These are phyloP conservation scores for Colletotrichum brevisporum DNA, from an alignment of 2,329 filamentous ascomycete species.

Conservation along the genomic window DNA sequence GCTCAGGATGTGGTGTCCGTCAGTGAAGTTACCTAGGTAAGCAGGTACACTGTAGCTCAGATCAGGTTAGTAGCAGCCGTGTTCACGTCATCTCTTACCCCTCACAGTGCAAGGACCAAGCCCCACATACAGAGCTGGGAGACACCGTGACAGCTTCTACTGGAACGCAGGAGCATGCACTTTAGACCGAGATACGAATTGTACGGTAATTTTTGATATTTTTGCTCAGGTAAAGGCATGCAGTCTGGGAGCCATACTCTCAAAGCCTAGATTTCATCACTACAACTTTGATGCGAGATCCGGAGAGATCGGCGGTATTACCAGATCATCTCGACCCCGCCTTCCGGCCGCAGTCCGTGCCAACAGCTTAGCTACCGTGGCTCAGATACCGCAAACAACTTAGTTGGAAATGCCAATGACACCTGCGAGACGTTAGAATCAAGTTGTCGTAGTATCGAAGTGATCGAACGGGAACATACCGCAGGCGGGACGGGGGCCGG, in stretches of 20 bases:
- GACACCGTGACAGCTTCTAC: background rate
- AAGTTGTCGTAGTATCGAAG: background rate
- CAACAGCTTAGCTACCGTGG: slow-evolving; percentile 6
- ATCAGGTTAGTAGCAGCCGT: slow-evolving; percentile 2
- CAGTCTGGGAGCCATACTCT: background rate
- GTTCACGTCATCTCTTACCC: slow-evolving; percentile 42
- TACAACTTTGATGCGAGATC: background rate
- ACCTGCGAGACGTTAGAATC: slow-evolving; percentile 60
- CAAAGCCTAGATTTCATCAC: slow-evolving; percentile 22
- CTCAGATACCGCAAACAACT: slow-evolving; percentile 40
- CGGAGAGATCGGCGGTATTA: background rate
- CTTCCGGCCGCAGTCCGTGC: background rate
- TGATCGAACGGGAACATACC: slow-evolving; percentile 69
- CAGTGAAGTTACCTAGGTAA: too few relatives aligned
- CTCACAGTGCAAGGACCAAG: slow-evolving; percentile 37
- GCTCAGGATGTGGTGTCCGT: too few relatives aligned
- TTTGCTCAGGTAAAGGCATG: background rate
- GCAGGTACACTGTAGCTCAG: background rate
- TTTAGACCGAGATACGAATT: background rate
- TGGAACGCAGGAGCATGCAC: background rate
- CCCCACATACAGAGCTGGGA: slow-evolving; percentile 14
- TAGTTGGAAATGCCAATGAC: slow-evolving; percentile 91
- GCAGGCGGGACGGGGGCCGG: slow-evolving; percentile 92
- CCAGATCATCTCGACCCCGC: slow-evolving; percentile 10
- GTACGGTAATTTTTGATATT: slow-evolving; percentile 3